phyloP scores from a whole-genome alignment of 352 stramenopile species.

The Pythium guiyangense region DNA sequence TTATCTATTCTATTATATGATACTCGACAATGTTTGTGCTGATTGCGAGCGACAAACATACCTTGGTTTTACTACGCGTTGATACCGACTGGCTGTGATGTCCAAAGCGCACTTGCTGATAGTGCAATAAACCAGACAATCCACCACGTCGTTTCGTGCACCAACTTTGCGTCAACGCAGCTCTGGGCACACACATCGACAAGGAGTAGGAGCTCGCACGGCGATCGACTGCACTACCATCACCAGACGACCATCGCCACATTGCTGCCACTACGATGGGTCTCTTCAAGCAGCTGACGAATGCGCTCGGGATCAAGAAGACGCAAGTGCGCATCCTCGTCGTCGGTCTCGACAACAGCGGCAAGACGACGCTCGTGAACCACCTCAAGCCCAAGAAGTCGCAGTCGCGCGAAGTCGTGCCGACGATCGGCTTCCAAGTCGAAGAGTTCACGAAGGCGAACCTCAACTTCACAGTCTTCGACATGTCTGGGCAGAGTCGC shows the following conservation, averaged over 20 bases:
- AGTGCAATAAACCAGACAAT: background rate
- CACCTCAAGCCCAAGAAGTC: slow-evolving; percentile 89
- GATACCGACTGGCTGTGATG: background rate
- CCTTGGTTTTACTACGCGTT: background rate
- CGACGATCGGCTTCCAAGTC: slow-evolving; percentile 89
- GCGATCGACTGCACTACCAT: background rate
- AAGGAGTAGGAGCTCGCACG: too few species aligned
- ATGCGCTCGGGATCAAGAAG: slow-evolving; percentile 78
- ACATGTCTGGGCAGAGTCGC: slow-evolving; percentile 85
- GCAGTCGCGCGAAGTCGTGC: slow-evolving; percentile 78
- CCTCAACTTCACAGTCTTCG: slow-evolving; percentile 90
- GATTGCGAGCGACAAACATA: background rate
- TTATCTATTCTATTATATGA: too few species aligned
- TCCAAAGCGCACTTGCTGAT: background rate
- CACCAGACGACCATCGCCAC: background rate
- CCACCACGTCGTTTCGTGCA: background rate
- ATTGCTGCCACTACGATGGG: slow-evolving; percentile 40
- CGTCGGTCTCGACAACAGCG: slow-evolving; percentile 88
- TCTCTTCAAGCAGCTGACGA: slow-evolving; percentile 80
- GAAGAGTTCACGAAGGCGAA: slow-evolving; percentile 89
- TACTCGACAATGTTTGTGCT: too few species aligned
- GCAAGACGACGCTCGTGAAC: slow-evolving; percentile 92
- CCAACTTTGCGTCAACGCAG: too few species aligned
- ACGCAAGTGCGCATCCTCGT: slow-evolving; percentile 85
- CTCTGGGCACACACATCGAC: too few species aligned